phyloP scores from a whole-genome alignment of 2,329 filamentous ascomycete genomes.

The Clarireedia hainanense region DNA sequence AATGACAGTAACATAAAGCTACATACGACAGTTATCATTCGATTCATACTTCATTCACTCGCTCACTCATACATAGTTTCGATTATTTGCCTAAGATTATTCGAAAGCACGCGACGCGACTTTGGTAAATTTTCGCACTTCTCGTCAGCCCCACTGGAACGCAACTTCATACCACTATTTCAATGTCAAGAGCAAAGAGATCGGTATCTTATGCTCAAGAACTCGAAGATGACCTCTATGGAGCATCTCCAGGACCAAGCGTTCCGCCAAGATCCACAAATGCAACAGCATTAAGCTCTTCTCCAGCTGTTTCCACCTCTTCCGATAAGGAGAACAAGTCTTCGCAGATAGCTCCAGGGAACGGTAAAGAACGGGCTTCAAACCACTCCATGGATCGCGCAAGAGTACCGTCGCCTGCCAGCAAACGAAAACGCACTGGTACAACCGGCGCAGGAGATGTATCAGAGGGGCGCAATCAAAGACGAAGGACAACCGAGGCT shows the following conservation, averaged over 20 bases:
- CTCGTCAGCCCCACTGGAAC: background rate
- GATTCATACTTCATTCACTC: too few relatives aligned
- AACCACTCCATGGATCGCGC: slow-evolving; percentile 31
- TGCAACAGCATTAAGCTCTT: slow-evolving; percentile 21
- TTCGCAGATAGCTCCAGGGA: slow-evolving; percentile 27
- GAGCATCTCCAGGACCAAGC: slow-evolving; percentile 24
- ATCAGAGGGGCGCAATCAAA: slow-evolving; percentile 16
- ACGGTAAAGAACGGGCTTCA: slow-evolving; percentile 33
- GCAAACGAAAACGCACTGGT: slow-evolving; percentile 22
- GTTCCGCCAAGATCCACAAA: slow-evolving; percentile 12
- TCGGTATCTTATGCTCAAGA: background rate
- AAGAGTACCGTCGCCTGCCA: slow-evolving; percentile 9
- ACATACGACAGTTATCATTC: too few relatives aligned
- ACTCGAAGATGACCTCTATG: slow-evolving; percentile 25
- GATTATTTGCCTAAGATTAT: too few relatives aligned
- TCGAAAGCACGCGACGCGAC: too few relatives aligned
- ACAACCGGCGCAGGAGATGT: slow-evolving; percentile 15
- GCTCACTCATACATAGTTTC: too few relatives aligned
- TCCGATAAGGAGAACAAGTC: slow-evolving; percentile 44
- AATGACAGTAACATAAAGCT: too few relatives aligned
- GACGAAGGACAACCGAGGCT: slow-evolving; percentile 25
- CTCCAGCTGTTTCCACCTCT: slow-evolving; percentile 28
- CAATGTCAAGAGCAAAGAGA: background rate
- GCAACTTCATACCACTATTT: background rate
- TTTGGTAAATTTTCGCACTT: background rate